phyloP scores from a whole-genome alignment of 345 rosid genomes.

The Hibiscus mutabilis region DNA sequence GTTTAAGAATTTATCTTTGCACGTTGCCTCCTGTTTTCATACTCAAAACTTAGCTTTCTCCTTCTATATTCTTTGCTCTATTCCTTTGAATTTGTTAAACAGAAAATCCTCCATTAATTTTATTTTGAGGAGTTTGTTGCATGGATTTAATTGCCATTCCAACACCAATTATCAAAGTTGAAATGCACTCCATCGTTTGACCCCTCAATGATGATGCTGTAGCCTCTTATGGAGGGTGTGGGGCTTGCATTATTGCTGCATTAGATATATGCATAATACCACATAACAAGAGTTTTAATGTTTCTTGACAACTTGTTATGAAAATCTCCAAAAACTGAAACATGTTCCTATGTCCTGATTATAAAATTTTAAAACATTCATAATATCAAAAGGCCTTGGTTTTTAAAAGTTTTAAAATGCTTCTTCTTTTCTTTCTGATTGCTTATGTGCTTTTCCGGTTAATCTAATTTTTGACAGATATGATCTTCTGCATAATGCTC shows the following conservation, averaged over 20 bases:
- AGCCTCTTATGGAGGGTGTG: neutral
- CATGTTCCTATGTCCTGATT: neutral
- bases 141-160: neutral
- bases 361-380: neutral
- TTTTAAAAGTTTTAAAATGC: neutral
- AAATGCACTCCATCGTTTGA: neutral
- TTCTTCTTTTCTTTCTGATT: constrained; percentile 6
- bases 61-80: neutral
- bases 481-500: constrained; percentile 94
- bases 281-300: neutral
- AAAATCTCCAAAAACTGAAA: neutral
- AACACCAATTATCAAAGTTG: neutral
- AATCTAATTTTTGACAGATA: constrained; percentile 42
- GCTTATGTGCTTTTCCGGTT: neutral
- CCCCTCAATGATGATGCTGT: neutral
- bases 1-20: constrained; percentile 1
- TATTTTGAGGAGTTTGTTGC: neutral
- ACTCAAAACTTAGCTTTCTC: neutral
- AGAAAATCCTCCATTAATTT: neutral
- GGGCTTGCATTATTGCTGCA: neutral
- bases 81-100: neutral
- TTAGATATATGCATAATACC: neutral
- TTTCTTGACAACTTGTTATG: neutral
- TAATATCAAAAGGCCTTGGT: neutral
- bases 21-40: neutral